These are phyloP conservation scores for Purpureocillium lavendulum DNA, from an alignment of 2,329 filamentous ascomycete genomes.

Conservation along the genomic window DNA sequence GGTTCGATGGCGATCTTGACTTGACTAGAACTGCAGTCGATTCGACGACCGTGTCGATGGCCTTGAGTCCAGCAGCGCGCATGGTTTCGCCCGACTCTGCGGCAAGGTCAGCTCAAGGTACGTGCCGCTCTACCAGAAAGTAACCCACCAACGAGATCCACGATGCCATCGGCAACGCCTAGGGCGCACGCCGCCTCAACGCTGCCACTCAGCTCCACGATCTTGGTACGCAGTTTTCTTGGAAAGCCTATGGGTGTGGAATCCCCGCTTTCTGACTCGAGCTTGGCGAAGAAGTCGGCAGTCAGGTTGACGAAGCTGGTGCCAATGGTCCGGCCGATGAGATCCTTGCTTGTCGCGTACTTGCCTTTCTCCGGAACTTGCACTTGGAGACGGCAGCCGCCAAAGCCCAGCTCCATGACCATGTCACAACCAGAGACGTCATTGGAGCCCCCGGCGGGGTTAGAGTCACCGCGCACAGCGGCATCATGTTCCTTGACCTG, in stretches of 20 bases:
- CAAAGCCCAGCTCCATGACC: constrained; percentile 85
- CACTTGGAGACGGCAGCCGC: constrained; percentile 88
- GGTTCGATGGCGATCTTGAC: constrained; percentile 74
- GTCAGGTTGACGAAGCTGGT: constrained; percentile 55
- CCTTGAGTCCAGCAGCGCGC: constrained; percentile 87
- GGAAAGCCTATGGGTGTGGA: constrained; percentile 25
- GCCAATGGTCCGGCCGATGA: constrained; percentile 87
- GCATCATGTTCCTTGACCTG: constrained; percentile 88
- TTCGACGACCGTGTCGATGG: constrained; percentile 87
- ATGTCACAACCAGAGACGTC: constrained; percentile 63
- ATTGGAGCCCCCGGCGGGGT: constrained; percentile 38
- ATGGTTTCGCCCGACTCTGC: constrained; percentile 96
- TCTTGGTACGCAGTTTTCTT: constrained; percentile 67
- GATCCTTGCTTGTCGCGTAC: constrained; percentile 60
- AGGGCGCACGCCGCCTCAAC: constrained; percentile 95
- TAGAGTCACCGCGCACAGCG: constrained; percentile 39
- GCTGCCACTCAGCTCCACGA: constrained; percentile 91
- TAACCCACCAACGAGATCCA: constrained; percentile 84
- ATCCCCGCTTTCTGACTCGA: constrained; percentile 22
- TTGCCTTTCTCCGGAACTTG: constrained; percentile 84
- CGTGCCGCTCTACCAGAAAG: background rate
- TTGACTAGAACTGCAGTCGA: constrained; percentile 88
- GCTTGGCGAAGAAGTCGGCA: background rate
- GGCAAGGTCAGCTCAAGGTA: constrained; percentile 1
- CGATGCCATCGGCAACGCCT: constrained; percentile 92